Evolutionary conservation across 345 rosid genomes (phyloP).

Genomic region (Moricandia moricandioides): DNA sequence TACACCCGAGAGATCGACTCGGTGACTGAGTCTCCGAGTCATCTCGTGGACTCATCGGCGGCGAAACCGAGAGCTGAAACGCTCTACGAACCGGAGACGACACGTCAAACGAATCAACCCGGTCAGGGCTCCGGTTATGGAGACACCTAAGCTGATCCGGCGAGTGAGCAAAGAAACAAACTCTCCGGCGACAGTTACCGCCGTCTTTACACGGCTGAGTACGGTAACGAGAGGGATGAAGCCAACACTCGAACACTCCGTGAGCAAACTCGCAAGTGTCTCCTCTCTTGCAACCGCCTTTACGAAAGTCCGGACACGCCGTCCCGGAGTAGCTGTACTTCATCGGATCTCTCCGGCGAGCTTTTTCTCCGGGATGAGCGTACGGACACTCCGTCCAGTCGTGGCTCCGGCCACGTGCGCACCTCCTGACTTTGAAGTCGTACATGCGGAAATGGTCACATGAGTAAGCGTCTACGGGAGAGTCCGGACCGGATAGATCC

Average conservation of each 20-base stretch:
- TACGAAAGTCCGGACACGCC: conserved; percentile 76
- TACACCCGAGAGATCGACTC: conserved; percentile 56
- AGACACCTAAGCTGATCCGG: conserved; percentile 72
- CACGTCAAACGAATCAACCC: conserved; percentile 48
- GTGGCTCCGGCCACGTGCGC: conserved; percentile 81
- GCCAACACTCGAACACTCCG: conserved; percentile 98
- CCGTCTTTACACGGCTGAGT: conserved; percentile 97
- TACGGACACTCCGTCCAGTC: conserved; percentile 99
- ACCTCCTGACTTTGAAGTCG: conserved; percentile 80
- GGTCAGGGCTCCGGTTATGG: conserved; percentile 53
- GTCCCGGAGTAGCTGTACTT: conserved; percentile 74
- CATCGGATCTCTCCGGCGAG: conserved; percentile 80
- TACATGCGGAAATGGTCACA: conserved; percentile 90
- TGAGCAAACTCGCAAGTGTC: conserved; percentile 87
- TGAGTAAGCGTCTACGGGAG: conserved; percentile 60
- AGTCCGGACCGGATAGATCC: conserved; percentile 46
- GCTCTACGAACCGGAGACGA: conserved; percentile 39
- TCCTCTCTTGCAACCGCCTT: conserved; percentile 72
- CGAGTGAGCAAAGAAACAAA: conserved; percentile 92
- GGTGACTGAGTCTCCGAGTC: conserved; percentile 53
- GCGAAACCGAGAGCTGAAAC: conserved; percentile 53
- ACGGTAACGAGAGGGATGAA: conserved; percentile 82
- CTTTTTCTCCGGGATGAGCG: conserved; percentile 97
- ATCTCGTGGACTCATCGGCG: conserved; percentile 53
- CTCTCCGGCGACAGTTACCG: conserved; percentile 56